phyloP scores from a whole-genome alignment of 805 yeast genomes.

The Kockiozyma suomiensis region DNA sequence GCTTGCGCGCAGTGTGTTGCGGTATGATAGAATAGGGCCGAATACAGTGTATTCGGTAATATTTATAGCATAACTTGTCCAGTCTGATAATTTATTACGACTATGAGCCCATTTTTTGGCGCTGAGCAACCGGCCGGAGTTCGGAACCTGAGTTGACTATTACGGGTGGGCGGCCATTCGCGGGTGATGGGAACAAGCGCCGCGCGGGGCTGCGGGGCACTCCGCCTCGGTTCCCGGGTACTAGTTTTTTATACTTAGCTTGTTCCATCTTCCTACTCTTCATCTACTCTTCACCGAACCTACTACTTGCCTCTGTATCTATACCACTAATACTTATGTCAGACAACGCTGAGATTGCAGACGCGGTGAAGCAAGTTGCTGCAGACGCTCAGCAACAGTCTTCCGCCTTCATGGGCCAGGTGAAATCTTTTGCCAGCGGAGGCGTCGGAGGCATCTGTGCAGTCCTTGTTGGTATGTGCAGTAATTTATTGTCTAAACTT shows the following conservation, averaged over 20 bases:
- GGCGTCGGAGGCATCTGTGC: slow-evolving; percentile 98
- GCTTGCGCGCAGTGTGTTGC: no score
- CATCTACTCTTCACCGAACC: background rate
- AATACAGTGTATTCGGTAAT: no score
- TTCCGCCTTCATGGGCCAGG: slow-evolving; percentile 61
- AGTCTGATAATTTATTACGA: no score
- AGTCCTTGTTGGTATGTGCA: slow-evolving; percentile 69
- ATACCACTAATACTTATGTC: slow-evolving; percentile 27
- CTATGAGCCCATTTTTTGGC: no score
- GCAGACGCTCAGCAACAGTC: slow-evolving; percentile 7
- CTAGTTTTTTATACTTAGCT: background rate
- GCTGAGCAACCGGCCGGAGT: no score
- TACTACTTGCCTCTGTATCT: background rate
- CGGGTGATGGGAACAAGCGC: slow-evolving; percentile 15
- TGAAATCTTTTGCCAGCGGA: slow-evolving; percentile 86
- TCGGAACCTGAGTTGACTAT: background rate
- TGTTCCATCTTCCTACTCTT: no score
- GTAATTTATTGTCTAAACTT: background rate
- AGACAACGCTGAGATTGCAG: slow-evolving; percentile 37
- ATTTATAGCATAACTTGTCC: no score
- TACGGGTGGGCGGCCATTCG: slow-evolving; percentile 5
- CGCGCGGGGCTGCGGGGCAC: slow-evolving; percentile 21
- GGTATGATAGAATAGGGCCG: no score
- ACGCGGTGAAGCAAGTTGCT: slow-evolving; percentile 10
- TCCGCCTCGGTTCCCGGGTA: slow-evolving; percentile 16